Evolutionary conservation across 768 basidiomycete genomes (phyloP).

Genomic region (Tricholoma sp.): DNA sequence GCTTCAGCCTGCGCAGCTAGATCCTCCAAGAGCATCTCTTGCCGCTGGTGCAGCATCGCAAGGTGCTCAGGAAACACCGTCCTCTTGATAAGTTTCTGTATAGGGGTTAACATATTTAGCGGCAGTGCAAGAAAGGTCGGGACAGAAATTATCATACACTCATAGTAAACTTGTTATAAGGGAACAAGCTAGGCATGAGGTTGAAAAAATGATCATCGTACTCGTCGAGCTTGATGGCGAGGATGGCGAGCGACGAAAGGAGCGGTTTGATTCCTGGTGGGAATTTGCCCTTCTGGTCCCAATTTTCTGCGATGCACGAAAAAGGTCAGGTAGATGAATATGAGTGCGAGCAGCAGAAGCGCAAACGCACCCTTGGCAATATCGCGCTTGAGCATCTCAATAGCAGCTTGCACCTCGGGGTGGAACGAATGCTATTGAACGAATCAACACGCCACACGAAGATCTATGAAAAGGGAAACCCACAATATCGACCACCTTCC

Average conservation of each 20-base stretch:
- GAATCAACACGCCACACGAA: not conserved
- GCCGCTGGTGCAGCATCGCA: constrained; percentile 56
- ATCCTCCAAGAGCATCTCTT: constrained; percentile 62
- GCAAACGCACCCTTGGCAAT: constrained; percentile 50
- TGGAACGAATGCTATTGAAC: constrained; percentile 57
- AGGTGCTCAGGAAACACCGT: constrained; percentile 78
- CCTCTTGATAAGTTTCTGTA: constrained; percentile 87
- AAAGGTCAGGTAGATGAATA: too few relatives aligned
- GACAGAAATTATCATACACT: constrained; percentile 39
- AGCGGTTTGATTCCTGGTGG: constrained; percentile 73
- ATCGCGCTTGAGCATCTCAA: constrained; percentile 56
- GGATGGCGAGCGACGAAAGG: constrained; percentile 64
- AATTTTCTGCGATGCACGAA: constrained; percentile 46
- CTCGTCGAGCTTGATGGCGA: constrained; percentile 78
- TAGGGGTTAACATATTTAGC: not conserved
- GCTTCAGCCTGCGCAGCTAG: constrained; percentile 57
- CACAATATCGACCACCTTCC: constrained; percentile 65
- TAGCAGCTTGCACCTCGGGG: constrained; percentile 55
- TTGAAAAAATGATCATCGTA: constrained; percentile 93
- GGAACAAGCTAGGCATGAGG: constrained; percentile 80
- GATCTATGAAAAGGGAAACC: constrained; percentile 12
- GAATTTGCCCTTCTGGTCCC: constrained; percentile 85
- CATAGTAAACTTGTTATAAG: constrained; percentile 96
- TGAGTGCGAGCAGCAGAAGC: not conserved
- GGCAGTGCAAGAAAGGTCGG: not conserved